Percentiles rank a stretch among this genome's conserved stretches.
Evolutionary conservation across 2,329 filamentous ascomycete genomes (phyloP).

Genomic region (Metarhizium anisopliae): DNA sequence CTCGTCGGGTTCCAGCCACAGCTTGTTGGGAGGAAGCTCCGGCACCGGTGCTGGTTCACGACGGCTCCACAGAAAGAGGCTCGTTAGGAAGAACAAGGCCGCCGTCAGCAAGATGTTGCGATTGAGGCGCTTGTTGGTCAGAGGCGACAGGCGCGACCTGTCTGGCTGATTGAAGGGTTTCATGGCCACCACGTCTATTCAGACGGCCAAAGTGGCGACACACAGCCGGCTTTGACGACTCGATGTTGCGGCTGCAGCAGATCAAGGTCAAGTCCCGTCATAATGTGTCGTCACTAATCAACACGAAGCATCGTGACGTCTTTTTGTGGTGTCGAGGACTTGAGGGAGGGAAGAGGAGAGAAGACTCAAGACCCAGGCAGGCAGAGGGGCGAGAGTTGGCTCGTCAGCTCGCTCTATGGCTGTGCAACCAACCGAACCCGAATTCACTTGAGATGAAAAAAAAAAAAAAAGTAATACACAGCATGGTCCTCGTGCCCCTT

Average conservation of each 20-base stretch:
- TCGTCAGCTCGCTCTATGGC: no score
- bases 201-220: neutral
- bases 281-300: no score
- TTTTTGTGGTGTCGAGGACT: no score
- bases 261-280: no score
- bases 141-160: neutral
- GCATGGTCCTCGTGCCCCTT: no score
- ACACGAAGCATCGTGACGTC: no score
- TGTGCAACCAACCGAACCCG: no score
- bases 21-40: neutral
- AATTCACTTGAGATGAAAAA: no score
- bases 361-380: no score
- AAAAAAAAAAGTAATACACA: no score
- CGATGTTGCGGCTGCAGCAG: neutral
- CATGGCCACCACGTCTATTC: neutral
- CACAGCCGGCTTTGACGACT: neutral
- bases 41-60: neutral
- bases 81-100: slow-evolving; percentile 14
- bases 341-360: no score
- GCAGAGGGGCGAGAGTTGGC: no score
- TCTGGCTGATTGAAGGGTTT: neutral
- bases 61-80: neutral
- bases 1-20: neutral
- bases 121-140: slow-evolving; percentile 22
- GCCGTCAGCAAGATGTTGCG: slow-evolving; percentile 18